Evolutionary conservation across 192 early-diverging fungal species (phyloP), one percentile per base, ranked within the genome.

Genomic region (Backusella psychrophila): DNA sequence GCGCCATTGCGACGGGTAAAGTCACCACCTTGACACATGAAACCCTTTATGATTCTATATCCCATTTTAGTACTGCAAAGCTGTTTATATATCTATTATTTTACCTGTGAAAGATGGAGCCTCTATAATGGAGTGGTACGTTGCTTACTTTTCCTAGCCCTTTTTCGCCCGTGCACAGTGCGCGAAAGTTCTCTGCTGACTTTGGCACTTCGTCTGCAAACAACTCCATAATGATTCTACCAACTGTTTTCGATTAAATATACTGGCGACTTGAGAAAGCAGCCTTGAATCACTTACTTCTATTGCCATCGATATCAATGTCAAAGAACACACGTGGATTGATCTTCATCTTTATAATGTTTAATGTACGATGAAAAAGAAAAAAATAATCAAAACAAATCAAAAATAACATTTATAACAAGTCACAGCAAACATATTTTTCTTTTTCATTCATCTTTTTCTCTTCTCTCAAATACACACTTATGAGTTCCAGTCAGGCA

Each of bases 1-100:
- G 87, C 86, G 26, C 92, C 93, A 75, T 92, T 90, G 4, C 92
- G 84, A 77, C 88, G 79, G 26, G 90, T 86, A 78, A 92, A 93
- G 76, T 94, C 91, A 41, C 96, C 95, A 42, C 95, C 96, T 79
- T 99, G 97, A 41, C 93, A 87, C 96, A 98, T 98, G 80, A 99
- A 99, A 9, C 90, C 93, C 49, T 93, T 90, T 65, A 99, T 97
- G 31, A 98, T 83, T 33, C 94, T 77, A 4, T 44, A 44, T 44
- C 0, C 12, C 4, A 44, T 19, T 15, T 44, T 19, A 44, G 42
- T 15, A 17, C 42, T 4, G 42, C 14, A 17, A 6, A 44, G 4
- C 12, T 15, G 42, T 12, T 9, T 75, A 2, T 68, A 44, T 35
- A 1, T 3, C 3, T 33, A 3, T 33, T 36, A 1, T 17, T 8